Base-by-base conservation (phyloP, 2,329 filamentous ascomycete species). In the Biscogniauxia marginata region DNA sequence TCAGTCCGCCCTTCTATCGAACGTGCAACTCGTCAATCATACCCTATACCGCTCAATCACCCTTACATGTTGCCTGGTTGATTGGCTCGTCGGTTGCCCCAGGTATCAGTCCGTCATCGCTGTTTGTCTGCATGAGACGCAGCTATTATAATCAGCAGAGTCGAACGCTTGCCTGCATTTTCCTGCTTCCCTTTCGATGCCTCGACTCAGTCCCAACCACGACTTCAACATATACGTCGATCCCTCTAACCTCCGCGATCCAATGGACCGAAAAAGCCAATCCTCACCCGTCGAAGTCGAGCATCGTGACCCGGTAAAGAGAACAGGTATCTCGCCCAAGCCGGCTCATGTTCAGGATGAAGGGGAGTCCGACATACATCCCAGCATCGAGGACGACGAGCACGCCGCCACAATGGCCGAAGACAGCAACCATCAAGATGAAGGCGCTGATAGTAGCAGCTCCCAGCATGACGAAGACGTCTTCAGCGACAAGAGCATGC, bases 391-490 rank as follows among this genome's bases (percentile, higher is more conserved):
- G 58, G 60, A 61, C 16, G 57, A 63, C 45, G 61, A 63, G 16
- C 48, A 62, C 9, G 30, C 48, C 65, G 73, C 34, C 71, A 75
- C 39, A 68, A 66, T 52, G 53, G 57, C 49, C 49, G 46, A 60
- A 47, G 49, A 39, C 13, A 39, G 13, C 13, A 11, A 16, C 11
- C 30, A 39, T n/a, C 30, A 39, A 45, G 72, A 74, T 9, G 68
- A 72, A 8, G 71, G 63, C 16, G 75, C 70, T 7, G 76, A 81
- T 48, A 78, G n/a, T n/a, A n/a, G 73, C 65, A 80, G 78, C 67
- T 83, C 79, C 0, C 80, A 79, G 52, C 75, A 81, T 56, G 79
- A 83, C 20, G 80, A 84, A 62, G 82, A 84, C 50, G 79, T 85
- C 18, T 85, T 86, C 65, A 85, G 81, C 70, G 80, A 81, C 62